These are phyloP conservation scores for Ascochyta pisi DNA, from an alignment of 2,329 filamentous ascomycete genomes.

Conservation along the genomic window DNA sequence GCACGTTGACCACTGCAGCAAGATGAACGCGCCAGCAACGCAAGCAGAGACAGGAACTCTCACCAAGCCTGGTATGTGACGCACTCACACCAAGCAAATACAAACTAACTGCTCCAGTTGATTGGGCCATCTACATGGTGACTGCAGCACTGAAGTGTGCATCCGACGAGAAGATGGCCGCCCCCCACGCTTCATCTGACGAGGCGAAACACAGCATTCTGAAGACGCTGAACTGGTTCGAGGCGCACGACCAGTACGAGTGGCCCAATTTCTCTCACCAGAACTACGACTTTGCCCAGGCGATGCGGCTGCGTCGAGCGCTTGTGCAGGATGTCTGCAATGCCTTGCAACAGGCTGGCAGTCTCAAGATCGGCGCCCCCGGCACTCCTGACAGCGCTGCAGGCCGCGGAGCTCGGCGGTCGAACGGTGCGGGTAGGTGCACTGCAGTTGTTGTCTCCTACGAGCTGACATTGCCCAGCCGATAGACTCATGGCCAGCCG, in stretches of 20 bases:
- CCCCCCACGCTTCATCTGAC: slow-evolving; percentile 14
- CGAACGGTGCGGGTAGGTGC: neutral
- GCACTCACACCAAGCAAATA: neutral
- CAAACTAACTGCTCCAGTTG: slow-evolving; percentile 7
- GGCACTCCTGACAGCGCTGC: slow-evolving; percentile 6
- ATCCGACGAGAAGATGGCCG: neutral
- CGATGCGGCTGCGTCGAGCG: slow-evolving; percentile 23
- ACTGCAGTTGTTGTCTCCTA: no score
- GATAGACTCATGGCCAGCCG: neutral
- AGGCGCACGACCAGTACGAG: slow-evolving; percentile 23
- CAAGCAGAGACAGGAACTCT: slow-evolving; percentile 11
- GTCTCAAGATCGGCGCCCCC: neutral
- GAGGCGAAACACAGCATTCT: slow-evolving; percentile 18
- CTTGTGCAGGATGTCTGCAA: slow-evolving; percentile 25
- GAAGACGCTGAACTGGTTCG: slow-evolving; percentile 22
- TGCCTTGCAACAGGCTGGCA: slow-evolving; percentile 18
- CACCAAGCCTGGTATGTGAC: slow-evolving; percentile 20
- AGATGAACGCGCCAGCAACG: slow-evolving; percentile 1
- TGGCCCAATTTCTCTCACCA: slow-evolving; percentile 24
- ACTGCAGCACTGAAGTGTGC: slow-evolving; percentile 19
- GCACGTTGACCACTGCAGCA: neutral
- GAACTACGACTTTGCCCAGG: slow-evolving; percentile 24
- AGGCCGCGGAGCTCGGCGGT: neutral
- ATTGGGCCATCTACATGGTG: slow-evolving; percentile 26
- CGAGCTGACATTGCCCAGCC: neutral